Base-by-base conservation (phyloP, 768 basidiomycete species). In the Lentinula aciculospora region DNA sequence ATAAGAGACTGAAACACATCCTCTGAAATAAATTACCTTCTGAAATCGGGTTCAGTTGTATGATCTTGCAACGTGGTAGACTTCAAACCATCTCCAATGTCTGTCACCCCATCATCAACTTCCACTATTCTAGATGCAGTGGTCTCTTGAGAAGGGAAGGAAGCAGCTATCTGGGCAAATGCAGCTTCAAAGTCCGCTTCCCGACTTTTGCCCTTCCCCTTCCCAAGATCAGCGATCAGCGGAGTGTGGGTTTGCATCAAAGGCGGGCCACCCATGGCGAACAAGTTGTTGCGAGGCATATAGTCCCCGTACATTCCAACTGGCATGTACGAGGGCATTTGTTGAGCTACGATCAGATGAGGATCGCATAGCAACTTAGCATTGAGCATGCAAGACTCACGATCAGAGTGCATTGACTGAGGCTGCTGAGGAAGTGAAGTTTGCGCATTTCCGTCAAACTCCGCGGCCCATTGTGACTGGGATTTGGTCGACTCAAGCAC, bases 131-230 rank as follows among this genome's bases (percentile, higher is more conserved):
- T 72, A 17, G 80, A 78, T 48, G 69, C 74, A 29, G 75, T 74
- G 25, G 69, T 60, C 60, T 80, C 76, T 27, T 65, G 61, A 12
- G 72, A 65, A 13, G 71, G 69, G n/a, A 85, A 64, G 19, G 83
- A 82, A n/a, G 81, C 82, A 4, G 76, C 74, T 2, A 80, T 74
- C 63, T 88, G 81, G 10, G 84, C 86, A 70, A 93, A 92, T 9
- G 90, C 91, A n/a, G 86, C 86, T 62, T 93, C 91, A 58, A 92
- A 91, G 68, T 91, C 91, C 3, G 81, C 82, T 53, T 92, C 88
- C 57, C 81, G 78, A 17, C 76, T 82, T 67, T 92, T 94, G 1
- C 88, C 91, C 68, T 96, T 98, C 13, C 85, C 89, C 64, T 85
- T 83, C 4, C 66, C 73, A 57, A 71, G 67, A 50, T 72, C 67